These are phyloP conservation scores for Hirsutella thompsonii DNA, from an alignment of 2,329 filamentous ascomycete species.

Conservation along the genomic window DNA sequence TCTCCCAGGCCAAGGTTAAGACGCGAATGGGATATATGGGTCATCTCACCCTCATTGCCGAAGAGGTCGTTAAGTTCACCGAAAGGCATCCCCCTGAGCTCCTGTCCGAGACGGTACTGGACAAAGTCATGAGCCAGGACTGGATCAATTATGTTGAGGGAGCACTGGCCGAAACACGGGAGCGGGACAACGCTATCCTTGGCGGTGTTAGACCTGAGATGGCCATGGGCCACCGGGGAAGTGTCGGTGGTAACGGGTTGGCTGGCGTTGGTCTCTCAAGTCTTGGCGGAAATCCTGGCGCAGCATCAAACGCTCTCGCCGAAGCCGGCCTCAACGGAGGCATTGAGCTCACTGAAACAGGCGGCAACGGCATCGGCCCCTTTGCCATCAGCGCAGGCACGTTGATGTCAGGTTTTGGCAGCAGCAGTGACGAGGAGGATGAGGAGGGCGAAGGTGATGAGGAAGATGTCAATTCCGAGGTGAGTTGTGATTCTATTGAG, in stretches of 20 bases:
- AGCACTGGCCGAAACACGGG: constrained; percentile 80
- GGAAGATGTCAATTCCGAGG: constrained; percentile 58
- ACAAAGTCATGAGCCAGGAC: constrained; percentile 76
- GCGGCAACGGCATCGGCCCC: constrained; percentile 53
- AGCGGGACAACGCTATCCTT: constrained; percentile 95
- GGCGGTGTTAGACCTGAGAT: constrained; percentile 90
- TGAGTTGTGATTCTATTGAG: constrained; percentile 32
- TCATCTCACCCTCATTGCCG: constrained; percentile 88
- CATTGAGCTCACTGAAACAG: constrained; percentile 54
- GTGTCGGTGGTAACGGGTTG: constrained; percentile 34
- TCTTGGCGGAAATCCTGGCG: constrained; percentile 21
- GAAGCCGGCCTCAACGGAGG: constrained; percentile 70
- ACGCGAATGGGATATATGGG: constrained; percentile 98
- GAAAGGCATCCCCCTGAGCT: constrained; percentile 85
- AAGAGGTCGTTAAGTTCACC: constrained; percentile 97
- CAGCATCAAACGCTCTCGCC: constrained; percentile 56
- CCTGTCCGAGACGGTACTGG: constrained; percentile 69
- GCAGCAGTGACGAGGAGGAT: constrained; percentile 90
- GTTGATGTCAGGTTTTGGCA: constrained; percentile 82
- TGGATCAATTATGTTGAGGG: constrained; percentile 96
- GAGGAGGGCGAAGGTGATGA: constrained; percentile 84
- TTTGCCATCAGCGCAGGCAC: constrained; percentile 64
- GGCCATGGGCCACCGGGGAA: constrained; percentile 65
- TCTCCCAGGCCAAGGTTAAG: constrained; percentile 68
- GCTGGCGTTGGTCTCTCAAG: constrained; percentile 35